Evolutionary conservation across 306 rosid species (phyloP).

Genomic region (Morella rubra): DNA sequence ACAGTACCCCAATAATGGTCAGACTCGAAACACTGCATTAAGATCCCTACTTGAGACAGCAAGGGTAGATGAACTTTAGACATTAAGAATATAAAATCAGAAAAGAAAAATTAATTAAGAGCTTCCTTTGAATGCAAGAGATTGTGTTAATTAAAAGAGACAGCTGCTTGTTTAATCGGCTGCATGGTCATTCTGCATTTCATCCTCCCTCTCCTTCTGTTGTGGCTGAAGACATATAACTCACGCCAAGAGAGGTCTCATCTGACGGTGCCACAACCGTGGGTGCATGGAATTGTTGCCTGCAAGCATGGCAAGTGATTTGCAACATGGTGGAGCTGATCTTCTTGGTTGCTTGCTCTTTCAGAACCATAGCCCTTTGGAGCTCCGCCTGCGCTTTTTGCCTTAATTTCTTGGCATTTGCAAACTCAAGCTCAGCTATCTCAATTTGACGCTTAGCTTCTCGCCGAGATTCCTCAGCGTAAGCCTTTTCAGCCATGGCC

Average conservation of each 20-base stretch:
- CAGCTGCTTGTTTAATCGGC: slow-evolving; percentile 9
- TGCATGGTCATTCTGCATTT: slow-evolving; percentile 20
- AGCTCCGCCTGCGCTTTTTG: slow-evolving; percentile 79
- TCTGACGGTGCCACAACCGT: slow-evolving; percentile 43
- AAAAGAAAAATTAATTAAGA: neutral
- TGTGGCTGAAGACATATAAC: slow-evolving; percentile 82
- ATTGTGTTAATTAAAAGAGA: slow-evolving; percentile 22
- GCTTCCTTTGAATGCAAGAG: slow-evolving; percentile 22
- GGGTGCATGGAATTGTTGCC: slow-evolving; percentile 60
- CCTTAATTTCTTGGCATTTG: slow-evolving; percentile 74
- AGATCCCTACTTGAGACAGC: slow-evolving; percentile 39
- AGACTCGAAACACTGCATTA: slow-evolving; percentile 25
- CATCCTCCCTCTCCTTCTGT: slow-evolving; percentile 74
- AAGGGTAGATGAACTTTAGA: slow-evolving; percentile 32
- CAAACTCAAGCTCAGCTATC: slow-evolving; percentile 77
- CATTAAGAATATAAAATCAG: neutral
- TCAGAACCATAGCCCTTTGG: slow-evolving; percentile 65
- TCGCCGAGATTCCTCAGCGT: slow-evolving; percentile 79
- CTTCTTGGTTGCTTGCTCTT: slow-evolving; percentile 71
- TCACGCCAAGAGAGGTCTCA: slow-evolving; percentile 73
- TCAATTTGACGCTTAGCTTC: slow-evolving; percentile 76
- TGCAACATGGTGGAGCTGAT: slow-evolving; percentile 68
- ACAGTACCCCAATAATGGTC: slow-evolving; percentile 44
- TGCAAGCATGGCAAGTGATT: slow-evolving; percentile 84
- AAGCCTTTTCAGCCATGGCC: slow-evolving; percentile 67